Evolutionary conservation across 768 basidiomycete genomes (phyloP).

Genomic region (Polyporus arcularius): DNA sequence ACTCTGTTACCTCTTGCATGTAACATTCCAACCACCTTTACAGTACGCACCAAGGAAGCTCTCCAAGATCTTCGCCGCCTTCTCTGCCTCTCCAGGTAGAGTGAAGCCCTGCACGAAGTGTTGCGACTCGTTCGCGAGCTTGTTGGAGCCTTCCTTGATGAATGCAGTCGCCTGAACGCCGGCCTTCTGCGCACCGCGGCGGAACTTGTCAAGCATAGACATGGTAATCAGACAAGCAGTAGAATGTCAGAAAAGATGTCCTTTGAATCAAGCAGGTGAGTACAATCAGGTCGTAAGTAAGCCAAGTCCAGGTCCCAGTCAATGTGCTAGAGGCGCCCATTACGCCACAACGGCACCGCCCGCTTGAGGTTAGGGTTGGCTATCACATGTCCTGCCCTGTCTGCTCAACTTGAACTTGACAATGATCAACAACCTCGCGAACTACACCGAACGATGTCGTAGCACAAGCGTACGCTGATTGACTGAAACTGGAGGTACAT

Average conservation of each 20-base stretch:
- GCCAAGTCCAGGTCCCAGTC: neutral
- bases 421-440: too few species aligned
- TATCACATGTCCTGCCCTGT: neutral
- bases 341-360: slow-evolving; percentile 17
- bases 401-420: too few species aligned
- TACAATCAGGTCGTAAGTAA: neutral
- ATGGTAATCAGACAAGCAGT: slow-evolving; percentile 29
- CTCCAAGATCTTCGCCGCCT: slow-evolving; percentile 88
- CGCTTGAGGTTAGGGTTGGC: slow-evolving; percentile 12
- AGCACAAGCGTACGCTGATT: too few species aligned
- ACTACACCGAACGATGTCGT: too few species aligned
- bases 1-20: neutral
- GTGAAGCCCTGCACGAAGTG: slow-evolving; percentile 85
- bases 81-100: slow-evolving; percentile 90
- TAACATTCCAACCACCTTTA: neutral
- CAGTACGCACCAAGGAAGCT: slow-evolving; percentile 75
- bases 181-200: slow-evolving; percentile 77
- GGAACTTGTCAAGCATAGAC: slow-evolving; percentile 81
- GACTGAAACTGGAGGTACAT: too few species aligned
- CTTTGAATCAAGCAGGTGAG: neutral
- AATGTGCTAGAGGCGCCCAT: slow-evolving; percentile 14
- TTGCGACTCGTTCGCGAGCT: slow-evolving; percentile 72
- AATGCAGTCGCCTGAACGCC: slow-evolving; percentile 80
- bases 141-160: slow-evolving; percentile 62
- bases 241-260: neutral